A percentile compares a stretch with the other conserved stretches of the same genome.
phyloP scores from a whole-genome alignment of 108 stramenopile species.

The Mayamaea pseudoterrestris region DNA sequence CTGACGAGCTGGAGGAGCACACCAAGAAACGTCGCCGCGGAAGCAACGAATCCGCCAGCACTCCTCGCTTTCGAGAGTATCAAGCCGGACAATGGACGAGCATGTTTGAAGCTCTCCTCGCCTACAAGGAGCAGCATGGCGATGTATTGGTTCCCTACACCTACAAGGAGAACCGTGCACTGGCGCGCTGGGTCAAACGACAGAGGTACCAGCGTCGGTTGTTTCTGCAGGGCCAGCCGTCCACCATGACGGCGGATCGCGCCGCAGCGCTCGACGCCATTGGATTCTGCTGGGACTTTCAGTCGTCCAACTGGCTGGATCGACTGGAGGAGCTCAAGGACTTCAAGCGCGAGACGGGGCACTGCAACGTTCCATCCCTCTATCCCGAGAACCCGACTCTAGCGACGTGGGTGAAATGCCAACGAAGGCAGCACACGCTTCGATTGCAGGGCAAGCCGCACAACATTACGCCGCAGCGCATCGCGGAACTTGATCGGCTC shows the following conservation, averaged over 20 bases:
- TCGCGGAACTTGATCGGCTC: conserved; percentile 18
- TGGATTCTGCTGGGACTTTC: conserved; percentile 35
- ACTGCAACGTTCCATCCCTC: conserved; percentile 28
- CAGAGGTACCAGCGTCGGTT: conserved; percentile 36
- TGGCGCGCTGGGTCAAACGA: conserved; percentile 35
- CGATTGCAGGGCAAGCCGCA: conserved; percentile 20
- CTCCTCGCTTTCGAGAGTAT: conserved; percentile 1
- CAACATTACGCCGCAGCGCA: conserved; percentile 29
- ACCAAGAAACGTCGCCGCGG: not conserved
- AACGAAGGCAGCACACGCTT: conserved; percentile 30
- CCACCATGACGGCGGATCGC: conserved; percentile 34
- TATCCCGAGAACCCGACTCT: conserved; percentile 19
- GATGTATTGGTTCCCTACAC: conserved; percentile 3
- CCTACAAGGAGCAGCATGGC: not conserved
- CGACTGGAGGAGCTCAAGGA: conserved; percentile 10
- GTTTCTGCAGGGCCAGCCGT: conserved; percentile 16
- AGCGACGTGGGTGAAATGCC: conserved; percentile 33
- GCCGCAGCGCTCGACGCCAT: conserved; percentile 17
- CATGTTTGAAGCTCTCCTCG: conserved; percentile 4
- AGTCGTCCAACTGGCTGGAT: conserved; percentile 12
- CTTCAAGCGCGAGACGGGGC: conserved; percentile 1
- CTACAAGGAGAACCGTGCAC: conserved; percentile 10
- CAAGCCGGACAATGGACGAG: conserved; percentile 6
- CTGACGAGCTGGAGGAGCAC: not conserved
- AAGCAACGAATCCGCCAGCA: not conserved